Conservation (phyloP, 352 stramenopile genomes). For the Globisporangium canariense region DNA sequence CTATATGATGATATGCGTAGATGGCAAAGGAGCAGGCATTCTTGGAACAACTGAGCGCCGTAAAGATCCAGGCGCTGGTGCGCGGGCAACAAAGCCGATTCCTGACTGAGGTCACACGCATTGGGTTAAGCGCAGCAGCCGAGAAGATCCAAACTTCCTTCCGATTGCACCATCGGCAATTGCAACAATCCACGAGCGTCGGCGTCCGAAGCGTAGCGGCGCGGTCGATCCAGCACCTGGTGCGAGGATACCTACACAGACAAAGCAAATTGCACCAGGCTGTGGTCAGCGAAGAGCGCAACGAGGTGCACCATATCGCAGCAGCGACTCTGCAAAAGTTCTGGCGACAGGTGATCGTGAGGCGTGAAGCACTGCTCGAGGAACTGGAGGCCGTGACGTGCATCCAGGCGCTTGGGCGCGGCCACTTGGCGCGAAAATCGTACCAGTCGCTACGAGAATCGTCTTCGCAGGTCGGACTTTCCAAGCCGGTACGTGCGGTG, state of each 20-base stretch:
- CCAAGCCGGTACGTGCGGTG: slow-evolving; percentile 13
- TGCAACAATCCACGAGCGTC: slow-evolving; percentile 9
- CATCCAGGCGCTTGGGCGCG: slow-evolving; percentile 63
- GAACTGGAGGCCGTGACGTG: slow-evolving; percentile 58
- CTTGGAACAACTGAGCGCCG: slow-evolving; percentile 40
- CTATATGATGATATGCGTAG: slow-evolving; percentile 16
- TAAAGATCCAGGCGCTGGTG: slow-evolving; percentile 64
- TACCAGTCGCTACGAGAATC: slow-evolving; percentile 37
- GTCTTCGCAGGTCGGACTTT: slow-evolving; percentile 16
- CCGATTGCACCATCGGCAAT: slow-evolving; percentile 21
- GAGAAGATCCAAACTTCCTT: slow-evolving; percentile 47
- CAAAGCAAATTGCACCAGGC: slow-evolving; percentile 23
- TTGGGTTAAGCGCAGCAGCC: slow-evolving; percentile 41
- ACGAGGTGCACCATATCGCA: slow-evolving; percentile 51
- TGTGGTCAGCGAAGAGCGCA: slow-evolving; percentile 30
- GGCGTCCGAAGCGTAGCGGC: slow-evolving; percentile 50
- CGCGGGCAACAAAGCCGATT: slow-evolving; percentile 56
- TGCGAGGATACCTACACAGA: slow-evolving; percentile 26
- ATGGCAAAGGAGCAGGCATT: slow-evolving; percentile 37
- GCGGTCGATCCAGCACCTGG: slow-evolving; percentile 44
- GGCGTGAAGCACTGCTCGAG: slow-evolving; percentile 27
- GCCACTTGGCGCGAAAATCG: slow-evolving; percentile 50
- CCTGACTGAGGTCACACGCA: slow-evolving; percentile 37
- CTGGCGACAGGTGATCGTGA: slow-evolving; percentile 28
- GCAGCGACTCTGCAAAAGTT: slow-evolving; percentile 46